These are phyloP conservation scores for Clonostachys chloroleuca DNA, from an alignment of 2,329 filamentous ascomycete genomes.

Conservation along the genomic window DNA sequence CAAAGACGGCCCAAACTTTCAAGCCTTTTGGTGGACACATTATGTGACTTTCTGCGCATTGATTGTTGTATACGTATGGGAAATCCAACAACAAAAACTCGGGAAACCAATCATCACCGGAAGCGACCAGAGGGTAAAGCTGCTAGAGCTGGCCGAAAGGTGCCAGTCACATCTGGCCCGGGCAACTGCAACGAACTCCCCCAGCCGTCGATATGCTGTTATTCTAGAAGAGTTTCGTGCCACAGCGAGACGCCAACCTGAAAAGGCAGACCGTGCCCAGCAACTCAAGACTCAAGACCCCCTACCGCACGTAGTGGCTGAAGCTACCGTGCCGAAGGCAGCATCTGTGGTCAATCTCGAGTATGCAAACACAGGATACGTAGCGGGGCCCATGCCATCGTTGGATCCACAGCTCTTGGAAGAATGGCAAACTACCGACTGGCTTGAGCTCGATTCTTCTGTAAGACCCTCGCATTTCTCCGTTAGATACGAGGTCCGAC, in stretches of 20 bases:
- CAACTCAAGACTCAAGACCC: background rate
- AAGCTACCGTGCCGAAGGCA: background rate
- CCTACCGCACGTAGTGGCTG: background rate
- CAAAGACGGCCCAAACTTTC: conserved; percentile 31
- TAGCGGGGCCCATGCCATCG: background rate
- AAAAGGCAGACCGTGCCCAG: background rate
- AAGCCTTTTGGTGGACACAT: conserved; percentile 48
- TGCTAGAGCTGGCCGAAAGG: conserved; percentile 32
- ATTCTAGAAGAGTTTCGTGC: conserved; percentile 11
- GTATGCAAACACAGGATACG: background rate
- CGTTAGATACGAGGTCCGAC: too few relatives aligned
- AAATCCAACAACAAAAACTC: conserved; percentile 33
- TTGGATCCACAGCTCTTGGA: conserved; percentile 4
- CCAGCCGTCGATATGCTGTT: conserved; percentile 10
- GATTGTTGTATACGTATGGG: conserved; percentile 46
- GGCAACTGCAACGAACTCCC: conserved; percentile 9
- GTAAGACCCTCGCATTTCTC: conserved; percentile 1
- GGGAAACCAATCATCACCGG: background rate
- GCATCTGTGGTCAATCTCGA: too few relatives aligned
- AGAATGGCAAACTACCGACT: conserved; percentile 7
- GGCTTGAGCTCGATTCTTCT: conserved; percentile 11
- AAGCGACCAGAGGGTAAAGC: conserved; percentile 6
- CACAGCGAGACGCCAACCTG: conserved; percentile 7
- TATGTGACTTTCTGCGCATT: conserved; percentile 50
- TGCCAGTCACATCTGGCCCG: conserved; percentile 3